Evolutionary conservation across 228 moss, liverwort and hornwort species (phyloP).

Genomic region (Sphagnum magellanicum): DNA sequence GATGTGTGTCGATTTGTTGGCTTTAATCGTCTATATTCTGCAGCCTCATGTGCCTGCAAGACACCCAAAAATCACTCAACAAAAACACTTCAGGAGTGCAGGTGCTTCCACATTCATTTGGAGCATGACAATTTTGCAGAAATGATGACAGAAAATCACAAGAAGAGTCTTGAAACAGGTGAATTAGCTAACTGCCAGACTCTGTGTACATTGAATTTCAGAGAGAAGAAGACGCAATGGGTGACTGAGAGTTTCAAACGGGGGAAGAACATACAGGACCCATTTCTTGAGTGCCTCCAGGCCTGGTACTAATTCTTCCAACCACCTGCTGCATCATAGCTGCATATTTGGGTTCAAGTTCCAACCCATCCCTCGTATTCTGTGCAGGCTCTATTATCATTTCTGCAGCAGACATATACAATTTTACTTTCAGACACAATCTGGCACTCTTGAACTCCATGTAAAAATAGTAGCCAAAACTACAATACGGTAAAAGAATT

Average conservation of each 20-base stretch:
- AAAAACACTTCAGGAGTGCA: too few relatives aligned
- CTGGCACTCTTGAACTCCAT: neutral
- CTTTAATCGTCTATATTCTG: conserved; percentile 42
- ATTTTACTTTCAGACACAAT: too few relatives aligned
- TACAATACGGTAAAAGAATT: neutral
- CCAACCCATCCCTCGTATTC: conserved; percentile 49
- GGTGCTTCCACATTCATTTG: too few relatives aligned
- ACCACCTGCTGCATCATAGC: conserved; percentile 80
- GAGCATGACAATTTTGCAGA: too few relatives aligned
- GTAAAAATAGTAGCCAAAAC: neutral
- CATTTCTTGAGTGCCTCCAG: conserved; percentile 50
- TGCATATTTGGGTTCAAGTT: conserved; percentile 49
- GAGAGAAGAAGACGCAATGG: neutral
- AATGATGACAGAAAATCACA: neutral
- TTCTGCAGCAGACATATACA: conserved; percentile 21
- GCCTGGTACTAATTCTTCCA: conserved; percentile 63
- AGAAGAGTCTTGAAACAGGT: too few relatives aligned
- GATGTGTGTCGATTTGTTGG: conserved; percentile 76
- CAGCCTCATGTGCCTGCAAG: conserved; percentile 43
- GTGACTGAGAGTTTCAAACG: neutral
- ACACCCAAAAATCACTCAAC: too few relatives aligned
- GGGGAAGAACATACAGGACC: conserved; percentile 38
- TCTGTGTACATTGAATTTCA: too few relatives aligned
- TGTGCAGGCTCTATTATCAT: conserved; percentile 54
- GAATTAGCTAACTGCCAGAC: neutral